A percentile compares a stretch with the other conserved stretches of the same genome.
These are phyloP conservation scores for Rhodotorula babjevae DNA, from an alignment of 768 basidiomycete species.

Conservation along the genomic window DNA sequence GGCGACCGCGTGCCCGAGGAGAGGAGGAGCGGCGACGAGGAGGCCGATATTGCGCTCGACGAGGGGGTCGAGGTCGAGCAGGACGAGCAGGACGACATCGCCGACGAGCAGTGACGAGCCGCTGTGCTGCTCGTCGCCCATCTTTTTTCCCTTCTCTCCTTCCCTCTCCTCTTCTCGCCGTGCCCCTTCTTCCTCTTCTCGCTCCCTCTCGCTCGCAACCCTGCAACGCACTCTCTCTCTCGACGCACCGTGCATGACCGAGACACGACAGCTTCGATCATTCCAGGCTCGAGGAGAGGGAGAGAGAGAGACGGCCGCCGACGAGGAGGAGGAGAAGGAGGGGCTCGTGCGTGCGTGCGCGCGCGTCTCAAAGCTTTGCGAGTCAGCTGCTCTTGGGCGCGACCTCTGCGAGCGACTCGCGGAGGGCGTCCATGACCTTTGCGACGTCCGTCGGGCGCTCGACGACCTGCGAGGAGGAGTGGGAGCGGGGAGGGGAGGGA, in stretches of 20 bases:
- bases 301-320: too few species aligned
- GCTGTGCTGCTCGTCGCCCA: background rate
- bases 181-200: background rate
- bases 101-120: background rate
- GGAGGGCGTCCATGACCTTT: constrained; percentile 62
- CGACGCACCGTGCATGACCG: too few species aligned
- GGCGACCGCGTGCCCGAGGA: background rate
- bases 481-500: too few species aligned
- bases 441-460: constrained; percentile 57
- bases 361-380: constrained; percentile 16
- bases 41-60: background rate
- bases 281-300: too few species aligned
- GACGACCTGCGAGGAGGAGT: background rate
- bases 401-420: constrained; percentile 40
- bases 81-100: background rate
- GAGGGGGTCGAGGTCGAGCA: background rate
- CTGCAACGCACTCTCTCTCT: too few species aligned
- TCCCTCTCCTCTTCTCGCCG: background rate
- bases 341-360: too few species aligned
- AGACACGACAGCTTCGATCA: too few species aligned
- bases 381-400: constrained; percentile 14
- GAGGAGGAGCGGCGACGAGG: background rate
- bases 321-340: too few species aligned
- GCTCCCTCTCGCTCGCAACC: too few species aligned
- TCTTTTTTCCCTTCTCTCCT: background rate